Percentiles rank a stretch among this genome's conserved stretches.
Conservation (phyloP, 2,329 filamentous ascomycete genomes). For the Incumbomyces lentus region DNA sequence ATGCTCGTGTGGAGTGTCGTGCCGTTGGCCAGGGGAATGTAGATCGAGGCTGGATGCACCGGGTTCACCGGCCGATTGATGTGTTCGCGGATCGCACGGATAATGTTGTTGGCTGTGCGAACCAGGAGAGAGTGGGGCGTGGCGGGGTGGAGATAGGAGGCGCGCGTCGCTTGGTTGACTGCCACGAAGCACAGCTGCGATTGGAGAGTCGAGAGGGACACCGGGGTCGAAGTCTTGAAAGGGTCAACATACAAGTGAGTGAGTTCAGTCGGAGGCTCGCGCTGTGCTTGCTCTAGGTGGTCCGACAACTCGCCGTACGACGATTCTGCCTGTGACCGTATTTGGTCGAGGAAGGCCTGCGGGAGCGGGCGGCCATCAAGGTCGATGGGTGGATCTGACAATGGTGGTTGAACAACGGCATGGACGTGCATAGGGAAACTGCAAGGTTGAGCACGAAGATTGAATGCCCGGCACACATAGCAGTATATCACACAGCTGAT, state of each 20-base stretch:
- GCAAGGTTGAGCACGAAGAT: conserved; percentile 66
- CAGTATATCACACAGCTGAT: conserved; percentile 83
- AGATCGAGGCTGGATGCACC: too few species aligned
- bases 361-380: conserved; percentile 42
- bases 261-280: conserved; percentile 9
- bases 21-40: conserved; percentile 42
- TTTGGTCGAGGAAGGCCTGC: conserved; percentile 6
- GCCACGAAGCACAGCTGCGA: conserved; percentile 46
- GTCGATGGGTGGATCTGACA: conserved; percentile 34
- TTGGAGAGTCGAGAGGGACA: conserved; percentile 49
- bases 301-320: conserved; percentile 21
- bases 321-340: too few species aligned
- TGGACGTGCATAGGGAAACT: conserved; percentile 80
- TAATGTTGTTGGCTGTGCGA: conserved; percentile 71
- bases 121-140: conserved; percentile 57
- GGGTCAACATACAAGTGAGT: conserved; percentile 65
- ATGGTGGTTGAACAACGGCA: conserved; percentile 58
- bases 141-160: conserved; percentile 53
- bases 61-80: too few species aligned
- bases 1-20: neutral
- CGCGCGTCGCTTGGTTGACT: conserved; percentile 26
- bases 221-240: conserved; percentile 59
- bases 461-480: conserved; percentile 62
- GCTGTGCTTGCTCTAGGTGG: neutral
- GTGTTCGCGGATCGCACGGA: conserved; percentile 47